Base-by-base conservation (phyloP, 73 alveolate genomes). In the Tetrahymena borealis region DNA sequence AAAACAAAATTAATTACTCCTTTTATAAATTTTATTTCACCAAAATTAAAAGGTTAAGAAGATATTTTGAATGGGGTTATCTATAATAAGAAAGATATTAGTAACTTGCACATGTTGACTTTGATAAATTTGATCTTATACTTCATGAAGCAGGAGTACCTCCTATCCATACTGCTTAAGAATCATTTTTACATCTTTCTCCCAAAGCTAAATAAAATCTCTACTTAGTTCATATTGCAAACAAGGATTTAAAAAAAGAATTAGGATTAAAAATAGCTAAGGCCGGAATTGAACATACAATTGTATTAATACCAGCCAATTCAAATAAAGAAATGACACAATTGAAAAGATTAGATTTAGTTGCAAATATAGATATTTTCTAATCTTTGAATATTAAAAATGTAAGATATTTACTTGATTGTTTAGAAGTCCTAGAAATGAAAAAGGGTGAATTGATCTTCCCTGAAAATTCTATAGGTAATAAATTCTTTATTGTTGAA, bases 71-170 rank as follows among this genome's bases (percentile, higher is more conserved):
- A 33, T 85, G 78, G 91, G 95, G 95, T 20, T 40, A 79, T 9
- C 39, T 93, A 10, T 39, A 91, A 15, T 37, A 93, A 85, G 91
- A 85, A n/a, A 78, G 95, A 39, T 93, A 93, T 39, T 90, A 93
- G 38, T 40, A 93, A 38, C 33, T 93, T 32, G 95, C 95, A 24
- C 40, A 79, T 33, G 37, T 90, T 39, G 91, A 93, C 31, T 93
- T 93, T 33, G 91, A 93, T 38, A 90, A 60, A n/a, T 60, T 79
- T 38, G 95, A 93, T 85, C 40, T 93, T 28, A 93, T 93, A 0
- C 37, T 93, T 9, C 95, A 93, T 93, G 95, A 93, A 31, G 95
- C 95, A 39, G 95, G 95, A 10, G 95, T 93, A 1, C 95, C 95
- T 79, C 95, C 95, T 85, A 93, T 93, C 33, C 95, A 93, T 39